Conservation (phyloP, 2,329 filamentous ascomycete genomes). For the Claviceps sorghi region DNA sequence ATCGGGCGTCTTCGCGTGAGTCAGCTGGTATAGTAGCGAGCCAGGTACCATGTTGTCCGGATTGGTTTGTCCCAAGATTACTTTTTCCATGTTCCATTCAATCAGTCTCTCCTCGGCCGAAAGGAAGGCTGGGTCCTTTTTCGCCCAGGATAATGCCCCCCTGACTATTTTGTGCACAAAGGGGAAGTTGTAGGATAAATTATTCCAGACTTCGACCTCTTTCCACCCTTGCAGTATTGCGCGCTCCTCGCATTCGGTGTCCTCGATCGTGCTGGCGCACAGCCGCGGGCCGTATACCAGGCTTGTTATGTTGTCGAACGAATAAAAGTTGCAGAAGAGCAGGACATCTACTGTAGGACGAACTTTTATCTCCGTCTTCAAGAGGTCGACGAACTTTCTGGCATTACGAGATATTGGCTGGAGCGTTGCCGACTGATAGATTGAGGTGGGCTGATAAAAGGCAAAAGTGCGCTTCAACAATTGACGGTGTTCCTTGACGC, state of each 20-base stretch:
- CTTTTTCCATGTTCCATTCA: constrained; percentile 2
- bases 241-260: constrained; percentile 1
- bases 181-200: constrained; percentile 1
- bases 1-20: constrained; percentile 1
- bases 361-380: neutral
- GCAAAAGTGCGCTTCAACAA: constrained; percentile 3
- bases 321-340: constrained; percentile 3
- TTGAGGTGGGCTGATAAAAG: constrained; percentile 1
- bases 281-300: constrained; percentile 1
- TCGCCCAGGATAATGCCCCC: neutral
- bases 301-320: constrained; percentile 5
- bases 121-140: constrained; percentile 1
- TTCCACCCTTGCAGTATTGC: constrained; percentile 1
- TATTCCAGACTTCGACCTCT: constrained; percentile 4
- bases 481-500: constrained; percentile 3
- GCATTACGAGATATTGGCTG: neutral
- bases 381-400: neutral
- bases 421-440: neutral
- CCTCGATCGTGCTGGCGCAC: constrained; percentile 2
- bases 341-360: neutral
- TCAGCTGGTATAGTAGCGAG: constrained; percentile 2
- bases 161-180: neutral
- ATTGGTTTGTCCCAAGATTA: neutral
- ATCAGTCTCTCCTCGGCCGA: constrained; percentile 3
- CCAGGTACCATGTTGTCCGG: constrained; percentile 1